Evolutionary conservation across 805 yeast genomes (phyloP), one percentile per base, ranked within the genome.

Genomic region (Cyberlindnera samutprakarnensis): DNA sequence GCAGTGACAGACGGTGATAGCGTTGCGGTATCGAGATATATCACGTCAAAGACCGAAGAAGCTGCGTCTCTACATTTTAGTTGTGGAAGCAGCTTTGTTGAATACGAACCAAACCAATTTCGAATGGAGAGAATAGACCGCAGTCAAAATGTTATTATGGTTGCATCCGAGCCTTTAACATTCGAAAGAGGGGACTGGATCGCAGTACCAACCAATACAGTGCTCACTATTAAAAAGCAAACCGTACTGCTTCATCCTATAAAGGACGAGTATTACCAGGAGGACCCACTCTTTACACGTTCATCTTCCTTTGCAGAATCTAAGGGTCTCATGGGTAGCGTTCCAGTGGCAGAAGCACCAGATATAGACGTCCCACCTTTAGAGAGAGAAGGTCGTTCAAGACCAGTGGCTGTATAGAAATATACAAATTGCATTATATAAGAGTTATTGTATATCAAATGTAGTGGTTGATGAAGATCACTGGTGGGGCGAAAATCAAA

Each of bases 101-200:
- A 92, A 58, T 78, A 80, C 49, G 82, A 76, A 40, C 95, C 94
- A 2, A 95, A 96, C 14, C 82, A 86, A 49, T 92, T 85, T 62
- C 72, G 83, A 48, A 87, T 92, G 96, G 96, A 92, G 57, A 70
- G 98, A 33, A 64, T 84, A 38, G 94, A 88, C 56, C 69, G 96
- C 33, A 82, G 92, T 8, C 96, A 90, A 56, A 90, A 86, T 56
- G 90, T 92, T 13, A 80, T 90, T n/a, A 81, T 92, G 78, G 92
- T 92, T 30, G 95, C 98, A 2, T 81, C 94, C 13, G 98, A 92
- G 53, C 98, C 98, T 0, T 66, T 92, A 36, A 92, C 98, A 0
- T 92, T 92, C 56, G 97, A 92, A 60, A 64, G 98, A 35, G 90
- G 88, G 24, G 98, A 92, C 58, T 92, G 98, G 98, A 83, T 90